These are phyloP conservation scores for Trypanosomatidae sp. DNA, from an alignment of 208 protist genomes.

Conservation along the genomic window DNA sequence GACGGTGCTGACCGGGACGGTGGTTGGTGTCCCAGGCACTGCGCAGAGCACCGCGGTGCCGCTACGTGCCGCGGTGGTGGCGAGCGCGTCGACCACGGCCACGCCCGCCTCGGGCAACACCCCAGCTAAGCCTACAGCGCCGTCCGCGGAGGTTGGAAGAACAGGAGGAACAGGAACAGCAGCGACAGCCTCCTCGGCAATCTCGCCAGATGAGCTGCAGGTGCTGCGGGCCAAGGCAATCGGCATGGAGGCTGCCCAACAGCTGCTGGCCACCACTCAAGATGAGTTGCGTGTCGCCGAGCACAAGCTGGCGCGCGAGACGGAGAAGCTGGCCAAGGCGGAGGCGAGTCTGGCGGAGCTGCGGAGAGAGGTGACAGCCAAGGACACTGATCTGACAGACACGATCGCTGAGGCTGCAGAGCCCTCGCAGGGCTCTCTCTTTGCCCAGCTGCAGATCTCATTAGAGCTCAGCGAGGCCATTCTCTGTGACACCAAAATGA, in stretches of 20 bases:
- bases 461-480: slow-evolving; percentile 5
- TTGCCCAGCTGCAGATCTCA: slow-evolving; percentile 12
- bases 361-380: slow-evolving; percentile 6
- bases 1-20: slow-evolving; percentile 13
- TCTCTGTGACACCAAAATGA: background rate
- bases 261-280: slow-evolving; percentile 14
- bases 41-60: background rate
- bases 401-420: background rate
- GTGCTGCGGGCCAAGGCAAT: slow-evolving; percentile 16
- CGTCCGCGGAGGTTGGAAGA: background rate
- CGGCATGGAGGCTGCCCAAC: slow-evolving; percentile 20
- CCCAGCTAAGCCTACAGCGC: background rate
- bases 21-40: background rate
- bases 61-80: slow-evolving; percentile 3
- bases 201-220: slow-evolving; percentile 11
- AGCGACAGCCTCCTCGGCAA: too few relatives aligned
- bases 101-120: background rate
- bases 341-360: slow-evolving; percentile 4
- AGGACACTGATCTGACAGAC: background rate
- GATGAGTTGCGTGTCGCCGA: slow-evolving; percentile 10
- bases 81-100: background rate
- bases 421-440: too few relatives aligned
- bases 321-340: slow-evolving; percentile 1
- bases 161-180: background rate
- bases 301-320: background rate